These are phyloP conservation scores for Fusarium sp. DNA, from an alignment of 2,329 filamentous ascomycete genomes.

Conservation along the genomic window DNA sequence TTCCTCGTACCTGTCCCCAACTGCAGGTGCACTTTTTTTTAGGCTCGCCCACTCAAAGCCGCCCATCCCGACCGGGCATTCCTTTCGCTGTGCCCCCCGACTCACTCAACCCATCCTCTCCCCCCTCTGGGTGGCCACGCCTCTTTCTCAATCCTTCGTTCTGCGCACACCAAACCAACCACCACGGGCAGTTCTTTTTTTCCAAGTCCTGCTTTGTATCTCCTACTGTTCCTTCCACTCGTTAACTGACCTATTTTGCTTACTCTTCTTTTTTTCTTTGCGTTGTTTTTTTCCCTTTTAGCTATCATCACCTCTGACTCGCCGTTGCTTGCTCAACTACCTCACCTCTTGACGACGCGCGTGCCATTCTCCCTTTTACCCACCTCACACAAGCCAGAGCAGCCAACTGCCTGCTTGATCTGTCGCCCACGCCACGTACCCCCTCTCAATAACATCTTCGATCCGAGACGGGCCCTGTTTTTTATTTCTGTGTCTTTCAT, in stretches of 20 bases:
- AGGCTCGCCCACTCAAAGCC: constrained; percentile 19
- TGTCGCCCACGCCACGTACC: constrained; percentile 17
- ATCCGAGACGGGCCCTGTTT: constrained; percentile 38
- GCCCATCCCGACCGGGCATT: constrained; percentile 30
- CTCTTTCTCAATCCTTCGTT: constrained; percentile 26
- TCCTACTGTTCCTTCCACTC: constrained; percentile 30
- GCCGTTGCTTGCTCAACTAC: constrained; percentile 7
- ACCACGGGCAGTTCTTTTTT: constrained; percentile 16
- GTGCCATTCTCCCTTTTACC: constrained; percentile 31
- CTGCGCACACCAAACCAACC: constrained; percentile 17
- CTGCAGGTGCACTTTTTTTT: constrained; percentile 26
- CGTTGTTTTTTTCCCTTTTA: constrained; percentile 1
- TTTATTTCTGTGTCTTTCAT: constrained; percentile 23
- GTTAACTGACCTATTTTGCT: constrained; percentile 19
- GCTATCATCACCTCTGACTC: not conserved
- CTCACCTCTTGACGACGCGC: constrained; percentile 15
- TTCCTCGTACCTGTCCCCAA: constrained; percentile 15
- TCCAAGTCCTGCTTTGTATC: constrained; percentile 22
- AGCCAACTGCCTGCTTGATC: constrained; percentile 24
- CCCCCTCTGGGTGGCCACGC: constrained; percentile 14
- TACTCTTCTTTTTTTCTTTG: constrained; percentile 1
- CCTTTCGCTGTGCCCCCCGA: constrained; percentile 1
- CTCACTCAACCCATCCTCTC: constrained; percentile 9
- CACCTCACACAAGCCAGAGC: constrained; percentile 28
- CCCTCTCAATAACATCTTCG: constrained; percentile 15